Conservation (phyloP, 257 asterid species). For the Anisodus acutangulus region DNA sequence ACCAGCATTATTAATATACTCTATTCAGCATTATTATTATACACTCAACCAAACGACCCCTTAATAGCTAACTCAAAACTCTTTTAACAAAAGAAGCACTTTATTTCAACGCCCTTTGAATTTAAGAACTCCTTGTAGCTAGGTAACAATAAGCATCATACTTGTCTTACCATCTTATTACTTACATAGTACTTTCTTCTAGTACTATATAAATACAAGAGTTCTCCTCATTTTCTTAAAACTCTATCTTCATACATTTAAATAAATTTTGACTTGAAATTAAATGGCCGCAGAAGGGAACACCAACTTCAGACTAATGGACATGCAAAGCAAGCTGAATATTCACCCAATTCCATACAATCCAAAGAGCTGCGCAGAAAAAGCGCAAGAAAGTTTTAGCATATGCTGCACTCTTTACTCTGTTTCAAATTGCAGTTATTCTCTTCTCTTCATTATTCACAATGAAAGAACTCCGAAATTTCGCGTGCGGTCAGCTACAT, state of each 20-base stretch:
- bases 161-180: background rate
- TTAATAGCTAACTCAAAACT: background rate
- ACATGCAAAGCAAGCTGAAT: background rate
- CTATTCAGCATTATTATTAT: no score
- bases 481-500: slow-evolving; percentile 36
- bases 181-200: background rate
- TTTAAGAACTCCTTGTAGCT: background rate
- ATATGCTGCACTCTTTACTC: slow-evolving; percentile 37
- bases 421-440: slow-evolving; percentile 44
- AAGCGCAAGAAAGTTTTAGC: slow-evolving; percentile 43
- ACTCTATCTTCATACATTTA: background rate
- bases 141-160: background rate
- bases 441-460: slow-evolving; percentile 41
- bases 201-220: background rate
- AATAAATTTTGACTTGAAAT: background rate
- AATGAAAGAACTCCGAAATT: slow-evolving; percentile 48
- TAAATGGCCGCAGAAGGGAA: slow-evolving; percentile 20
- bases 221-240: background rate
- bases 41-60: no score
- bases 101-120: slow-evolving; percentile 13
- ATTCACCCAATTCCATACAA: background rate
- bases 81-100: background rate
- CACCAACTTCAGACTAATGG: slow-evolving; percentile 20
- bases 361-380: slow-evolving; percentile 35
- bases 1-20: no score